Percentiles rank a stretch among this genome's conserved stretches.
Evolutionary conservation across 2,329 filamentous ascomycete genomes (phyloP).

Genomic region (Cladosporium sp.): DNA sequence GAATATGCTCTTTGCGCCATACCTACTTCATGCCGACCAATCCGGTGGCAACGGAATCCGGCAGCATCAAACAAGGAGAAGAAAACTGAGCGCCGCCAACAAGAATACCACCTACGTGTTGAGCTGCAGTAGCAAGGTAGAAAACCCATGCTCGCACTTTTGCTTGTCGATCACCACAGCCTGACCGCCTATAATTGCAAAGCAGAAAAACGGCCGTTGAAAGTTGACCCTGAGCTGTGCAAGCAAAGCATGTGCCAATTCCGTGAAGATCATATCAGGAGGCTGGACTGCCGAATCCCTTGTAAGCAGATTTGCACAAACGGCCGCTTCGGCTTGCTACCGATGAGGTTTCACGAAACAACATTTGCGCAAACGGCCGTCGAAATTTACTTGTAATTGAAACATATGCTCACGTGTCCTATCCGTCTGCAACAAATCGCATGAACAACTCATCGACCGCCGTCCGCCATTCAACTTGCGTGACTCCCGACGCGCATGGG

Average conservation of each 20-base stretch:
- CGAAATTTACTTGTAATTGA: background rate
- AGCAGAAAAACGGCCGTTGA: background rate
- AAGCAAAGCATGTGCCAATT: background rate
- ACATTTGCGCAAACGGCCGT: too few species aligned
- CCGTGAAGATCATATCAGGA: slow-evolving; percentile 10
- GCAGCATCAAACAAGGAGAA: too few species aligned
- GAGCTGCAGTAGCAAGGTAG: too few species aligned
- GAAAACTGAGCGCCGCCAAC: too few species aligned
- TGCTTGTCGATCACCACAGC: background rate
- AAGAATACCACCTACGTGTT: too few species aligned
- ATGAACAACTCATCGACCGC: too few species aligned
- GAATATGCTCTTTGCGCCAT: too few species aligned
- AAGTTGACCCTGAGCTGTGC: background rate
- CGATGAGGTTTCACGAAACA: too few species aligned
- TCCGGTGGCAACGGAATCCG: too few species aligned
- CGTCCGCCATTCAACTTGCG: background rate
- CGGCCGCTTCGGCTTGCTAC: background rate
- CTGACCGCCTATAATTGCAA: background rate
- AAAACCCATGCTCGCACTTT: too few species aligned
- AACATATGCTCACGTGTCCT: background rate
- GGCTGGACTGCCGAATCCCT: background rate
- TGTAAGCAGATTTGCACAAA: background rate
- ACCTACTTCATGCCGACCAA: too few species aligned
- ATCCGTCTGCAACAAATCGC: background rate
- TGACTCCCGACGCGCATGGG: background rate